Evolutionary conservation across 202 grass and related monocot genomes (phyloP).

Genomic region (Setaria viridis): DNA sequence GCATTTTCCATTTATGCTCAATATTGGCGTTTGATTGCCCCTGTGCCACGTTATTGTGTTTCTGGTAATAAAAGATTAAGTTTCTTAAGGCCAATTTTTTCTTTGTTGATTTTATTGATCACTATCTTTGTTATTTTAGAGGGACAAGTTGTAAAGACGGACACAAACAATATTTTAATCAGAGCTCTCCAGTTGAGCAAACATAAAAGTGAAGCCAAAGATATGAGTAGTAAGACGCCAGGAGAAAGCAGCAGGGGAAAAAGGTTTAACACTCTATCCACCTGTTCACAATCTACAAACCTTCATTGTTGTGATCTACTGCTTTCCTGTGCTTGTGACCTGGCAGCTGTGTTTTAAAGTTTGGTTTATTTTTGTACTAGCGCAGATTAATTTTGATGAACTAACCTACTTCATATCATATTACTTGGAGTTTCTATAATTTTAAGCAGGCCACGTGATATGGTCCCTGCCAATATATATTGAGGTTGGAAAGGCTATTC

Average conservation of each 20-base stretch:
- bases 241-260: conserved; percentile 53
- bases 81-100: conserved; percentile 2
- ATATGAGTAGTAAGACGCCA: conserved; percentile 48
- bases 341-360: not conserved
- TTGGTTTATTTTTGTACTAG: not conserved
- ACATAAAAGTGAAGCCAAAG: conserved; percentile 62
- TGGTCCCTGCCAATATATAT: not conserved
- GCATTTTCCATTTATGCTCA: not conserved
- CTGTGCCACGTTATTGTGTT: not conserved
- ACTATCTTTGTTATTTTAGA: conserved; percentile 54
- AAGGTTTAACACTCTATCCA: conserved; percentile 44
- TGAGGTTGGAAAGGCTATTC: not conserved
- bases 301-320: not conserved
- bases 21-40: not conserved
- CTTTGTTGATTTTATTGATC: conserved; percentile 23
- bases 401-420: not conserved
- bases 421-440: not conserved
- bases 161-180: conserved; percentile 82
- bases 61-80: not conserved
- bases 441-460: not conserved
- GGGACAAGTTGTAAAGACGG: conserved; percentile 75
- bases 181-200: conserved; percentile 79
- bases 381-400: not conserved
- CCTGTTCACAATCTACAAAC: conserved; percentile 6
- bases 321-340: not conserved